These are phyloP conservation scores for Tuber brumale DNA, from an alignment of 495 filamentous ascomycete species.

Conservation along the genomic window DNA sequence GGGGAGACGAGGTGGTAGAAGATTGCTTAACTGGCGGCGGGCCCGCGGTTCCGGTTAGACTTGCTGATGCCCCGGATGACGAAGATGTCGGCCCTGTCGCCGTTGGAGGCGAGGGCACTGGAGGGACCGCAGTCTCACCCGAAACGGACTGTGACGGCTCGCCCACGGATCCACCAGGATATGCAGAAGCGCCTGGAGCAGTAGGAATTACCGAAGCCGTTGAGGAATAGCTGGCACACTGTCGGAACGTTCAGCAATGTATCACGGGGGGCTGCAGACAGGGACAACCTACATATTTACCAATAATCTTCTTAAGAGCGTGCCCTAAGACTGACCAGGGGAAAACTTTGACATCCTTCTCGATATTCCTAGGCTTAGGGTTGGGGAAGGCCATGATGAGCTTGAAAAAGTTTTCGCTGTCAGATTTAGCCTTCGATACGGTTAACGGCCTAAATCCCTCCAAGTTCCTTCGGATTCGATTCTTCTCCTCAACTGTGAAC, in stretches of 20 bases:
- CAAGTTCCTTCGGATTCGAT: slow-evolving; percentile 88
- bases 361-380: slow-evolving; percentile 93
- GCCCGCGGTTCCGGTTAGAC: slow-evolving; percentile 29
- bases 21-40: slow-evolving; percentile 30
- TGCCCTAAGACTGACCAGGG: slow-evolving; percentile 77
- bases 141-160: slow-evolving; percentile 13
- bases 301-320: slow-evolving; percentile 92
- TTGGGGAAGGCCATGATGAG: slow-evolving; percentile 95
- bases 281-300: slow-evolving; percentile 77
- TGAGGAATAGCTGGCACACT: slow-evolving; percentile 42
- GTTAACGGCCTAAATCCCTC: slow-evolving; percentile 86
- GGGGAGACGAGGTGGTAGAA: slow-evolving; percentile 25
- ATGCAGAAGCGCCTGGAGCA: slow-evolving; percentile 32
- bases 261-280: background rate
- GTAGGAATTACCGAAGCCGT: slow-evolving; percentile 40
- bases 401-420: slow-evolving; percentile 96
- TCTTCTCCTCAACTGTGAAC: slow-evolving; percentile 95
- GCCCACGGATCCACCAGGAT: slow-evolving; percentile 25
- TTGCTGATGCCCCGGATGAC: slow-evolving; percentile 16
- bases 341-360: slow-evolving; percentile 98
- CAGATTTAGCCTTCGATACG: slow-evolving; percentile 81
- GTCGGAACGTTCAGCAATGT: slow-evolving; percentile 11
- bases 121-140: slow-evolving; percentile 18
- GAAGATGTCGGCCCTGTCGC: slow-evolving; percentile 28
- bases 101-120: slow-evolving; percentile 29